These are phyloP conservation scores for Nemania bipapillata DNA, from an alignment of 2,329 filamentous ascomycete species.

Conservation along the genomic window DNA sequence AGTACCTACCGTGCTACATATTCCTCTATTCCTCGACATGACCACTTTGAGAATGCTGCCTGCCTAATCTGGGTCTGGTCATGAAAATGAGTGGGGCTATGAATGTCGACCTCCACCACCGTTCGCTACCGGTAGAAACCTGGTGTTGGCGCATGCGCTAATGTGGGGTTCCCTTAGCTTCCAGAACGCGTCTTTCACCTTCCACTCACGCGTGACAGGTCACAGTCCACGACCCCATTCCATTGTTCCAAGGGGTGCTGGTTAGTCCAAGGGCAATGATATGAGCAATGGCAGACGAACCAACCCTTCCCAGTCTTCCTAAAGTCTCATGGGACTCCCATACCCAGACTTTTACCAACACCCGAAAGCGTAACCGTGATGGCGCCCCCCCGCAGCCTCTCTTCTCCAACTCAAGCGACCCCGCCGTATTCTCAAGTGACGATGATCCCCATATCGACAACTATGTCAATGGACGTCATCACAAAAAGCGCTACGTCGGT, in stretches of 20 bases:
- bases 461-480: conserved; percentile 66
- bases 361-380: conserved; percentile 56
- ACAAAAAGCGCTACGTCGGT: conserved; percentile 72
- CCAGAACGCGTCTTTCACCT: conserved; percentile 22
- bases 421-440: conserved; percentile 76
- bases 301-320: conserved; percentile 52
- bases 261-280: conserved; percentile 1
- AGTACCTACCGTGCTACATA: not conserved
- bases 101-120: not conserved
- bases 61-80: not conserved
- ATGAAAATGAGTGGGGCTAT: not conserved
- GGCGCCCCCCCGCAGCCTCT: conserved; percentile 47
- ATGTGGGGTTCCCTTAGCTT: conserved; percentile 25
- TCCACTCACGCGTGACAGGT: conserved; percentile 25
- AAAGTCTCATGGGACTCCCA: conserved; percentile 50
- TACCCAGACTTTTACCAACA: conserved; percentile 49
- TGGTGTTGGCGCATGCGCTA: conserved; percentile 29
- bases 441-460: conserved; percentile 75
- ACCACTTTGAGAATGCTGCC: not conserved
- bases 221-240: not conserved
- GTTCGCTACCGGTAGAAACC: not conserved
- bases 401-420: conserved; percentile 74
- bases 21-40: not conserved
- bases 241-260: conserved; percentile 3
- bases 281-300: conserved; percentile 53